Base-by-base conservation (phyloP, 108 stramenopile species). In the Discostella stelligeroides region DNA sequence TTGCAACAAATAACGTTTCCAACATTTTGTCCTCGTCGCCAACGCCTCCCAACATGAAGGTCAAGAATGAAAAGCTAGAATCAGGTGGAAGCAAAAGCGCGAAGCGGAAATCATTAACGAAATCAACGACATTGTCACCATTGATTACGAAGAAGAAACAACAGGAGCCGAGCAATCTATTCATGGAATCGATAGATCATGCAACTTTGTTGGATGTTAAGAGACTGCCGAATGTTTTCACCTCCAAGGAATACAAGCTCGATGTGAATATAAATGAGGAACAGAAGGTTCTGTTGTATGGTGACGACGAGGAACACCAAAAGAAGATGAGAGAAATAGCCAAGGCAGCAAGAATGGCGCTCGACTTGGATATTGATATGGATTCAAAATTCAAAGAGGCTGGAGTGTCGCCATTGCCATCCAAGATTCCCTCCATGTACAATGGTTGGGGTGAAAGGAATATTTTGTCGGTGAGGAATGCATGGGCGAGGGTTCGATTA, bases 111-210 rank as follows among this genome's bases (percentile, higher is more conserved):
- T 43, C 34, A 10, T 30, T 53, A 2, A 57, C 61, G 14, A 28
- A 67, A 23, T 30, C 72, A 18, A 40, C 49, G 4, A 45, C 60
- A 18, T 66, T 68, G 37, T 43, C 72, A 34, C 60, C 78, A n/a
- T 59, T 60, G 3, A 51, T 54, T 10, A 25, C 79, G 7, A 25
- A 42, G 47, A 66, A 37, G 53, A 63, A 68, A 23, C 66, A 56
- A 42, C 17, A 23, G 0, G 56, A 30, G 12, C 66, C 65, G 7
- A 78, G 82, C 72, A 79, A 80, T 51, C 79, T 84, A 27, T 61
- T 86, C 17, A 91, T 89, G 92, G 81, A 91, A 75, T 51, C 79
- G 79, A 67, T 94, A 0, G 86, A 94, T 70, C 89, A 91, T 63
- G 84, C 88, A 7, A 82, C 89, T 17, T 63, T 85, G 23, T 87